These are phyloP conservation scores for Larix kaempferi DNA, from an alignment of 75 land plant species.

Conservation along the genomic window DNA sequence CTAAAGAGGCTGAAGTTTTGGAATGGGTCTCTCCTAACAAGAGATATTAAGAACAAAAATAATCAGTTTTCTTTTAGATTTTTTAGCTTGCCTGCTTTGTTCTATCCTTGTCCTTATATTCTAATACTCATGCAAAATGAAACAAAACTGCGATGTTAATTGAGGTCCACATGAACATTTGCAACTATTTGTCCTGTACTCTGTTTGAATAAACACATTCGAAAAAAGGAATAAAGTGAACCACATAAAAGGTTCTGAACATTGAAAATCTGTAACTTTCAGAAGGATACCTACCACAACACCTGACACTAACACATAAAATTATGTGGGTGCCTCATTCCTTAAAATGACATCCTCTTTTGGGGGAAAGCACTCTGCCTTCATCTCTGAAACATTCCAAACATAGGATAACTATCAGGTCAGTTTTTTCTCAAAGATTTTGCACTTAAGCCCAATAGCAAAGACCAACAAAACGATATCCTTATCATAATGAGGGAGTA, in stretches of 20 bases:
- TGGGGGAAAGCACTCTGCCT: constrained; percentile 64
- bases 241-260: no score
- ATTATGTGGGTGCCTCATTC: constrained; percentile 72
- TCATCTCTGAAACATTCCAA: constrained; percentile 65
- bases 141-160: background rate
- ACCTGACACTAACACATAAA: constrained; percentile 61
- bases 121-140: constrained; percentile 51
- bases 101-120: constrained; percentile 34
- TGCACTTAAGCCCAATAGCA: no score
- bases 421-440: no score
- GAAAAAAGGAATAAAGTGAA: no score
- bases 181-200: background rate
- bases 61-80: background rate
- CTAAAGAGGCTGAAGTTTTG: background rate
- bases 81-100: constrained; percentile 36
- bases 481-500: background rate
- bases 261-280: no score
- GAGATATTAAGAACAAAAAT: background rate
- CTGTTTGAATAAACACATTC: background rate
- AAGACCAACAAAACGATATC: background rate
- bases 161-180: background rate
- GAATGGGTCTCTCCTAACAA: background rate
- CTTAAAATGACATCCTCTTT: constrained; percentile 55
- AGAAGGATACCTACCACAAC: constrained; percentile 32
- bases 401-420: background rate